phyloP scores from a whole-genome alignment of 768 basidiomycete species.

The Steccherinum ochraceum region DNA sequence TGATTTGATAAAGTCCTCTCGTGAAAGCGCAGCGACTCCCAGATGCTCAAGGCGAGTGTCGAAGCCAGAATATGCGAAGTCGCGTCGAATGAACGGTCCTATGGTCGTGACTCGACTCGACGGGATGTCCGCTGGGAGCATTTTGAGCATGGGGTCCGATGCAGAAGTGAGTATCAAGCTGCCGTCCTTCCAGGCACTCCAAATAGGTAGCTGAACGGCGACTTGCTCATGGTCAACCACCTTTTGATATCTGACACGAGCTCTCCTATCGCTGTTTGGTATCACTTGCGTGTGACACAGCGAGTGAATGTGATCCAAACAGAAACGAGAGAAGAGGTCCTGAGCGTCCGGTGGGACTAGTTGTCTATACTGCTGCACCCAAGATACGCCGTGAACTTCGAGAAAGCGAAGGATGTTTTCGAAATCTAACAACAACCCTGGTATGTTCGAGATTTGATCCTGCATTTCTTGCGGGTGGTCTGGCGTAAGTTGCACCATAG shows the following conservation, averaged over 20 bases:
- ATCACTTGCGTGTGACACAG: background rate
- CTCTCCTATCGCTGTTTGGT: background rate
- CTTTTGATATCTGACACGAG: background rate
- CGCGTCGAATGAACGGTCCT: no score
- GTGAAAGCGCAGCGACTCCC: no score
- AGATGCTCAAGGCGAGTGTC: no score
- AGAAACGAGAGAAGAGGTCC: background rate
- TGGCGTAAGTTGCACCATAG: background rate
- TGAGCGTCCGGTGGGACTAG: background rate
- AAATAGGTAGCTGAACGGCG: slow-evolving; percentile 1
- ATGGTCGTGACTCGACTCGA: no score
- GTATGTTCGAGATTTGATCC: background rate
- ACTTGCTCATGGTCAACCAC: background rate
- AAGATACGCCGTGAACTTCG: background rate
- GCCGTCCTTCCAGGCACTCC: background rate
- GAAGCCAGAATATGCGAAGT: no score
- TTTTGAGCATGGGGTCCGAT: background rate
- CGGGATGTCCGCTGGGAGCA: background rate
- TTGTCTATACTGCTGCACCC: background rate
- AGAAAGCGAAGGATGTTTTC: background rate
- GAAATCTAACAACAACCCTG: background rate
- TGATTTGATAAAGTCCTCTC: no score
- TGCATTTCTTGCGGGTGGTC: background rate
- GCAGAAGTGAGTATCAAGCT: background rate
- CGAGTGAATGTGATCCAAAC: background rate